Base-by-base conservation (phyloP, 2,329 filamentous ascomycete genomes). In the Neofusicoccum parvum region DNA sequence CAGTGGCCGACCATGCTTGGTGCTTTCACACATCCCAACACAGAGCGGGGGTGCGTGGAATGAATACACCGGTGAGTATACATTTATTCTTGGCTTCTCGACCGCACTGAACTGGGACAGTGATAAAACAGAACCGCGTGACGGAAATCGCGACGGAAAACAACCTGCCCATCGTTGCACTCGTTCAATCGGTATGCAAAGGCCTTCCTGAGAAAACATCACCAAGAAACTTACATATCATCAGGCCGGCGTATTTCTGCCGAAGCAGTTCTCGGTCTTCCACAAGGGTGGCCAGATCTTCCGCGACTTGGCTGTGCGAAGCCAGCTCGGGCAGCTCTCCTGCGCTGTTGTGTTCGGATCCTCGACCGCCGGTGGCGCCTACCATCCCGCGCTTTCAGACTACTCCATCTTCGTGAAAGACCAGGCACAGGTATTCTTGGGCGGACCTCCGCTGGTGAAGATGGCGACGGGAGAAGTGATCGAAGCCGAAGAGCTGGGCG, bases 401-500 rank as follows among this genome's bases (percentile, higher is more conserved):
- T 80, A 81, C 62, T 80, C 79, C 7, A 79, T 80, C 43, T 80
- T 80, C 53, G 78, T 80, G 0, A 71, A 80, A 48, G 73, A 77
- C 14, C 79, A 82, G 66, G 80, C 79, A 0, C 80, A 82, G 64
- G 79, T 78, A 0, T 82, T 81, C 58, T 72, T 82, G 0, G 80
- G 75, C 6, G 80, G 80, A 0, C 80, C 80, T 0, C 80, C 80
- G 0, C 71, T 82, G 7, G 80, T 82, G 1, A 80, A 81, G 66
- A 81, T 82, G 80, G 80, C 80, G 0, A 82, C 80, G 0, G 80
- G 80, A 2, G 80, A 82, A 59, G 67, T 78, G 0, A 75, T 80
- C 20, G 78, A 71, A 1, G 78, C 80, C 0, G 81, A 82, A 64
- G 73, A 72, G 48, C 71, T 82, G 1, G 80, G 81, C 5, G 80